Percentiles rank a stretch among this genome's conserved stretches.
Evolutionary conservation across 176 grass and related monocot species (phyloP).

Genomic region (Raddia guianensis): DNA sequence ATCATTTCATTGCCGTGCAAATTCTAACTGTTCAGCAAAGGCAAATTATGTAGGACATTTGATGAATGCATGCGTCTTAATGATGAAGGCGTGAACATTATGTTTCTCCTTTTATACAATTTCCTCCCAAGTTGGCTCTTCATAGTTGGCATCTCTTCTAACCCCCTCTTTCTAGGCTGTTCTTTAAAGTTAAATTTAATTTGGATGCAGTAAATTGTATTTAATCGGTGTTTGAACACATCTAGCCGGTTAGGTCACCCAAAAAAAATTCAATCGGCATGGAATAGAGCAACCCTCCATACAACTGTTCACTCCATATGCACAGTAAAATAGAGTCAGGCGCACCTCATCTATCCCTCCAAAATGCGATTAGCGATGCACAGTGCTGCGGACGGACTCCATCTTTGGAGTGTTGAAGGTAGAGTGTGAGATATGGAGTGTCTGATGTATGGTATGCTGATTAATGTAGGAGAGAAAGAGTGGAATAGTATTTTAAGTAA

Average conservation of each 20-base stretch:
- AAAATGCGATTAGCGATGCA: too few relatives aligned
- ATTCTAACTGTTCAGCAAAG: neutral
- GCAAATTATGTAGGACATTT: neutral
- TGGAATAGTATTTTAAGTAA: too few relatives aligned
- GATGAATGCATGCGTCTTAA: neutral
- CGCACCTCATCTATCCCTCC: too few relatives aligned
- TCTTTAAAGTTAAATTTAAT: neutral
- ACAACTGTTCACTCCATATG: too few relatives aligned
- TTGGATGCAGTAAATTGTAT: neutral
- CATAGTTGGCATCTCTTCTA: too few relatives aligned
- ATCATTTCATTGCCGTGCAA: neutral
- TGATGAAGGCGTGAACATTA: slow-evolving; percentile 2
- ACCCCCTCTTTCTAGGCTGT: neutral
- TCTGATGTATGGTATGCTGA: too few relatives aligned
- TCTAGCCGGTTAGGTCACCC: neutral
- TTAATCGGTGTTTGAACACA: neutral
- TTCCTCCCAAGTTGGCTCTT: neutral
- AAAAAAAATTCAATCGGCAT: neutral
- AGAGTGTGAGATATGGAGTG: too few relatives aligned
- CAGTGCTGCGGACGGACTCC: too few relatives aligned
- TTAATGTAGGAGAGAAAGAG: too few relatives aligned
- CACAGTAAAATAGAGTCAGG: too few relatives aligned
- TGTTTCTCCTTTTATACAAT: neutral
- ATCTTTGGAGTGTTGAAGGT: too few relatives aligned
- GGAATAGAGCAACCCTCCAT: too few relatives aligned